These are phyloP conservation scores for Boletus rufocinnamomeus DNA, from an alignment of 768 basidiomycete species.

Conservation along the genomic window DNA sequence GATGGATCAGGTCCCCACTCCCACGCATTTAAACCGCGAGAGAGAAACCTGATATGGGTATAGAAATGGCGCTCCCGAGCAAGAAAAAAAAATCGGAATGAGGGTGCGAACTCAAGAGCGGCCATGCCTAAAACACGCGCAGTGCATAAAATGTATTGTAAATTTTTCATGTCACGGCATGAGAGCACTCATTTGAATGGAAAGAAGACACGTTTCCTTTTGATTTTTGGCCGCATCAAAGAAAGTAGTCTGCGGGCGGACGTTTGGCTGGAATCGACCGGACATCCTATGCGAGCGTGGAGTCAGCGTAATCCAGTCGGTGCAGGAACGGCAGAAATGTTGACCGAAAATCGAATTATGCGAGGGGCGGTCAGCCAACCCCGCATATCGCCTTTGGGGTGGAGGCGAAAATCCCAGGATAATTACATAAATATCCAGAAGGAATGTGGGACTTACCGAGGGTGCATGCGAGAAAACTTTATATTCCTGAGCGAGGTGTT, in stretches of 20 bases:
- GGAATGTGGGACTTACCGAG: constrained; percentile 52
- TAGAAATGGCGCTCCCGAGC: constrained; percentile 26
- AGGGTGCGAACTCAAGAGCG: constrained; percentile 19
- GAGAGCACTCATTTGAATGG: constrained; percentile 17
- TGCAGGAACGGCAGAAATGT: background rate
- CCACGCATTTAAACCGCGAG: constrained; percentile 22
- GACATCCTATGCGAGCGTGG: constrained; percentile 56
- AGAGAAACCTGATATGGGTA: constrained; percentile 9
- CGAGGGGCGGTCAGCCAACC: constrained; percentile 16
- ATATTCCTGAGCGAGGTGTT: constrained; percentile 90
- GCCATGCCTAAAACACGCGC: constrained; percentile 35
- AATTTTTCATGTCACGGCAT: constrained; percentile 25
- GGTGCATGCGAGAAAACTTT: constrained; percentile 94
- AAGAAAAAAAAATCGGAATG: constrained; percentile 18
- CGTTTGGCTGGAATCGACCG: constrained; percentile 80
- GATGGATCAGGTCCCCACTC: constrained; percentile 23
- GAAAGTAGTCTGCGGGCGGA: constrained; percentile 86
- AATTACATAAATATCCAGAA: constrained; percentile 18
- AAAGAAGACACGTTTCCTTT: constrained; percentile 15
- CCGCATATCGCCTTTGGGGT: constrained; percentile 32
- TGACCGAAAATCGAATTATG: constrained; percentile 5
- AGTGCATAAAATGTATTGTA: constrained; percentile 10
- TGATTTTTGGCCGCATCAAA: constrained; percentile 41
- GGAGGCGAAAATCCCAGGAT: constrained; percentile 12
- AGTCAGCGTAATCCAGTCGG: constrained; percentile 2